Evolutionary conservation across 2,329 filamentous ascomycete species (phyloP), one percentile per base, ranked within the genome.

Genomic region (Fusarium pseudocircinatum): DNA sequence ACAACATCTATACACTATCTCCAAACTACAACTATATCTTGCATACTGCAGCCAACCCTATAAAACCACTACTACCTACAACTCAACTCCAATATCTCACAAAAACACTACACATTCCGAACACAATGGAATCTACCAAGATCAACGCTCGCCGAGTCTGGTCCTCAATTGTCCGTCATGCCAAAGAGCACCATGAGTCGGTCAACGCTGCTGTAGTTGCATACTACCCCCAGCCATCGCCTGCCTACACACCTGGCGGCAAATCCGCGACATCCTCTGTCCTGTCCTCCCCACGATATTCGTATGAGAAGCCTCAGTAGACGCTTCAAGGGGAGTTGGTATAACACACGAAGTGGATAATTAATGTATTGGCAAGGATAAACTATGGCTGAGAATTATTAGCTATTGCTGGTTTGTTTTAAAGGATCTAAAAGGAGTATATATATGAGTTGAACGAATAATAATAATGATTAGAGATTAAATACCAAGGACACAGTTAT

Each of bases 111-210:
- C 10, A 53, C 2, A 6, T 26, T 37, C 32, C 32, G 13, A 37
- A 37, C 32, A 37, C 9, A 53, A 53, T 53, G 49, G 49, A 53
- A 53, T 53, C 49, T 10, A 53, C 49, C 18, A 53, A 53, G 49
- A 53, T 26, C 32, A 53, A 53, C 18, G 32, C 49, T 26, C 49
- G 32, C 4, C 49, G 49, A 53, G 49, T 53, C 32, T 53, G 49
- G 49, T 26, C 49, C 24, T 53, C 49, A 26, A 36, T 53, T 36
- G 49, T 53, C 32, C 32, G 49, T 10, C 49, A 53, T 37, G 49
- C 49, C 49, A 53, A 53, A 53, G 49, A 53, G 13, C 49, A 53
- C 32, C 49, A 53, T 22, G 49, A 53, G 24, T 53, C 49, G 13
- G 49, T 53, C 32, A 53, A 53, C 14, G 49, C 49, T 7, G 49